Percentiles rank a stretch among this genome's conserved stretches.
phyloP scores from a whole-genome alignment of 2,329 filamentous ascomycete species.

The Talaromyces amestolkiae region DNA sequence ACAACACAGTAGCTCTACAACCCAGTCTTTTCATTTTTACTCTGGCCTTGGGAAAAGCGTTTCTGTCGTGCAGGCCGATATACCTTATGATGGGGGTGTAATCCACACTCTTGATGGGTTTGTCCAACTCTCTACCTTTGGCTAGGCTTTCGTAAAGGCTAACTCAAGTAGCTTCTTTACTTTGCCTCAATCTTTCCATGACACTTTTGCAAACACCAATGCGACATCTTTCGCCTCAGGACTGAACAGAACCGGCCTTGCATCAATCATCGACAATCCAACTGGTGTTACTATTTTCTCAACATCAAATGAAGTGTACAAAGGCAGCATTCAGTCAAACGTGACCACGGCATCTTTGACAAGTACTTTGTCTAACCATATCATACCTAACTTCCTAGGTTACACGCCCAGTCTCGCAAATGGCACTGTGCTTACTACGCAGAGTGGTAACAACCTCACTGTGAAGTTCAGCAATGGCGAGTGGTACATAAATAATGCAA shows the following conservation, averaged over 20 bases:
- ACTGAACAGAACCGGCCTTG: neutral
- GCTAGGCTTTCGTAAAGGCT: neutral
- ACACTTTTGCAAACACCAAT: conserved; percentile 7
- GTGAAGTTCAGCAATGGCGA: conserved; percentile 9
- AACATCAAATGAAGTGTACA: conserved; percentile 1
- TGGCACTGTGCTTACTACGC: conserved; percentile 9
- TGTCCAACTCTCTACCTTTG: neutral
- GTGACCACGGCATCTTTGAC: neutral
- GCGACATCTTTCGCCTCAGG: neutral
- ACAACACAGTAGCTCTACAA: neutral
- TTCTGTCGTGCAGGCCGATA: conserved; percentile 3
- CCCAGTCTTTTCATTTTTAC: neutral
- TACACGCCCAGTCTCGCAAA: conserved; percentile 8
- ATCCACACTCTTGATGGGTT: conserved; percentile 14
- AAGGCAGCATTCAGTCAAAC: neutral
- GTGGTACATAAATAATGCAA: conserved; percentile 13
- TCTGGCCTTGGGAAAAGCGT: conserved; percentile 13
- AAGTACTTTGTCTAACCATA: conserved; percentile 4
- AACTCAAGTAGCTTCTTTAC: conserved; percentile 8
- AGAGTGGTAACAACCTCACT: conserved; percentile 11
- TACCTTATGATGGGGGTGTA: conserved; percentile 3
- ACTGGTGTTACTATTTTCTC: conserved; percentile 1
- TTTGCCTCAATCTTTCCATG: conserved; percentile 1
- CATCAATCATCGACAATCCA: neutral
- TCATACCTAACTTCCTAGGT: conserved; percentile 10